Conservation (phyloP, 2,329 filamentous ascomycete species). For the Hypoxylon sp. region DNA sequence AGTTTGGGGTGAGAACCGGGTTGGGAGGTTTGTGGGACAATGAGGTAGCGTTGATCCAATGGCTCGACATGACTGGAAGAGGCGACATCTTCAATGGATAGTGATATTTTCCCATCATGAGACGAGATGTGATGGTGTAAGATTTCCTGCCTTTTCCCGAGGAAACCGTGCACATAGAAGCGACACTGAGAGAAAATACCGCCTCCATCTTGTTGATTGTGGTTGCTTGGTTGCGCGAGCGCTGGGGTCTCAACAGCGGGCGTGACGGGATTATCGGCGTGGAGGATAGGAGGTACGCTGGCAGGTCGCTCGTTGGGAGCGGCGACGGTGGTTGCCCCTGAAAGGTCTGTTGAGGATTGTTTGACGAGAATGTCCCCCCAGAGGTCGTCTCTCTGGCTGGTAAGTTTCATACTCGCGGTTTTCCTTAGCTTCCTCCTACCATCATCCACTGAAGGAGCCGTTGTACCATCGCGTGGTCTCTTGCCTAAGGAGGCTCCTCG, state of each 20-base stretch:
- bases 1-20: slow-evolving; percentile 61
- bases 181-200: slow-evolving; percentile 69
- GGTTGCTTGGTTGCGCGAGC: slow-evolving; percentile 22
- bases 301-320: slow-evolving; percentile 23
- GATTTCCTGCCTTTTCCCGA: slow-evolving; percentile 64
- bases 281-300: slow-evolving; percentile 37
- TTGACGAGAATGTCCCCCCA: slow-evolving; percentile 88
- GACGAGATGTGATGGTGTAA: slow-evolving; percentile 65
- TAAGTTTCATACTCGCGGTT: slow-evolving; percentile 87
- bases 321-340: slow-evolving; percentile 25
- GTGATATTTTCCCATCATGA: slow-evolving; percentile 62
- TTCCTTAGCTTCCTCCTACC: slow-evolving; percentile 87
- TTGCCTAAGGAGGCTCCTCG: slow-evolving; percentile 70
- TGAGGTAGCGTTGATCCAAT: slow-evolving; percentile 63
- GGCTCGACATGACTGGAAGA: slow-evolving; percentile 47
- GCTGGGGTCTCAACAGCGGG: slow-evolving; percentile 21
- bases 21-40: slow-evolving; percentile 69
- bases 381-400: slow-evolving; percentile 83
- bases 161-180: slow-evolving; percentile 75
- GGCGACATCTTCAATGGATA: slow-evolving; percentile 60
- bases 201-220: slow-evolving; percentile 36
- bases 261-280: slow-evolving; percentile 14
- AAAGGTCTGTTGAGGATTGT: slow-evolving; percentile 54
- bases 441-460: slow-evolving; percentile 63
- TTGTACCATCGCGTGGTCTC: slow-evolving; percentile 66